Evolutionary conservation across 768 basidiomycete genomes (phyloP), one percentile per base, ranked within the genome.

Genomic region (Amanita muscaria): DNA sequence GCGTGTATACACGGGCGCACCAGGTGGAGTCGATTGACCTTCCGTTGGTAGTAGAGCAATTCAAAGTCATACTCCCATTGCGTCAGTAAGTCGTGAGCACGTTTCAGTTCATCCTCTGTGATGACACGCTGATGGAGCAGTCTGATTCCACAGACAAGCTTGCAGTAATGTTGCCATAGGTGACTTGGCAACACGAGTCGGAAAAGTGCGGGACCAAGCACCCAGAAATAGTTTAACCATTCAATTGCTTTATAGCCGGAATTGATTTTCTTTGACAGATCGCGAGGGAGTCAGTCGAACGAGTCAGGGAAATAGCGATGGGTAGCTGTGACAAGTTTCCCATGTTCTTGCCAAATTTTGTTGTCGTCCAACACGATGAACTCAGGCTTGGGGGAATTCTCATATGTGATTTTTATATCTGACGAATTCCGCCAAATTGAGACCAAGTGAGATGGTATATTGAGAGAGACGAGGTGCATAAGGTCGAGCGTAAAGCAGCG

Each of bases 171-270:
- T 4, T 40, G 22, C 49, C 53, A 65, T 23, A 65, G 61, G n/a
- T 36, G 16, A 0, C 37, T 5, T 0, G 60, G 66, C 11, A 67
- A 57, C n/a, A 64, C 27, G 0, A 37, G 22, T 11, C 48, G 46
- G 19, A 66, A 54, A 12, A 66, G 51, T 9, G 51, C 63, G 7
- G 64, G 66, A 8, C 58, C 61, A 22, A 64, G 58, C 0, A 64
- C 61, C 51, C 51, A 67, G 11, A 68, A 9, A 42, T 66, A 68
- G 0, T 51, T 35, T 3, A 53, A 47, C 27, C 42, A 71, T 42
- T 71, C 66, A 22, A 52, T 54, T 1, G 65, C 64, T 35, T 69
- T 68, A 49, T 68, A 71, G 0, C 67, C 64, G 58, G n/a, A n/a
- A n/a, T n/a, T n/a, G n/a, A n/a, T n/a, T n/a, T n/a, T n/a, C n/a